Percentiles rank a stretch among this genome's conserved stretches.
These are phyloP conservation scores for Biscogniauxia marginata DNA, from an alignment of 2,329 filamentous ascomycete species.

Conservation along the genomic window DNA sequence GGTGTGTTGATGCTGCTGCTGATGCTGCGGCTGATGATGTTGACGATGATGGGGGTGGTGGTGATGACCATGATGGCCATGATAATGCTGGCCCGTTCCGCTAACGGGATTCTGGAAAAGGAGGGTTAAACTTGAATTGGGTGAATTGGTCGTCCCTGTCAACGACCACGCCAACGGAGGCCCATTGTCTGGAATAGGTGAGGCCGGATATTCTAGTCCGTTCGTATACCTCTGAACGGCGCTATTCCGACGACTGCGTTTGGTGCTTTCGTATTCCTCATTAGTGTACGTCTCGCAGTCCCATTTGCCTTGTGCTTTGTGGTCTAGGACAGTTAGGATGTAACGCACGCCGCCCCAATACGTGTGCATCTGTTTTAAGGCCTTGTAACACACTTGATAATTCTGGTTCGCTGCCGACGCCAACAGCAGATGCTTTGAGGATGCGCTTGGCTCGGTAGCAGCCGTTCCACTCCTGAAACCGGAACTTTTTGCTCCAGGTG, in stretches of 20 bases:
- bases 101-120: conserved; percentile 63
- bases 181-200: conserved; percentile 43
- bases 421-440: conserved; percentile 69
- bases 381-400: conserved; percentile 84
- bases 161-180: conserved; percentile 76
- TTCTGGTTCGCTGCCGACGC: conserved; percentile 82
- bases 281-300: conserved; percentile 67
- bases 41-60: background rate
- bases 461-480: conserved; percentile 14
- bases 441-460: conserved; percentile 37
- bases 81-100: conserved; percentile 18
- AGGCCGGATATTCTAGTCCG: conserved; percentile 43
- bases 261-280: conserved; percentile 76
- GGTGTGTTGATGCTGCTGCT: conserved; percentile 8
- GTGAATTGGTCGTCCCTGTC: conserved; percentile 84
- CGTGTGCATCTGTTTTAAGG: conserved; percentile 73
- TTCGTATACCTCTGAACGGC: conserved; percentile 45
- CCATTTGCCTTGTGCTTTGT: conserved; percentile 83
- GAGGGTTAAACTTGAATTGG: conserved; percentile 78
- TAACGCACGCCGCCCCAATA: conserved; percentile 89
- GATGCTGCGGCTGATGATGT: conserved; percentile 7
- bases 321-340: conserved; percentile 81
- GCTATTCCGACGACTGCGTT: conserved; percentile 45
- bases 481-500: conserved; percentile 30
- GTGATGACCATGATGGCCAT: conserved; percentile 7